phyloP scores from a whole-genome alignment of 2,329 filamentous ascomycete genomes.

The Cordyceps militaris region DNA sequence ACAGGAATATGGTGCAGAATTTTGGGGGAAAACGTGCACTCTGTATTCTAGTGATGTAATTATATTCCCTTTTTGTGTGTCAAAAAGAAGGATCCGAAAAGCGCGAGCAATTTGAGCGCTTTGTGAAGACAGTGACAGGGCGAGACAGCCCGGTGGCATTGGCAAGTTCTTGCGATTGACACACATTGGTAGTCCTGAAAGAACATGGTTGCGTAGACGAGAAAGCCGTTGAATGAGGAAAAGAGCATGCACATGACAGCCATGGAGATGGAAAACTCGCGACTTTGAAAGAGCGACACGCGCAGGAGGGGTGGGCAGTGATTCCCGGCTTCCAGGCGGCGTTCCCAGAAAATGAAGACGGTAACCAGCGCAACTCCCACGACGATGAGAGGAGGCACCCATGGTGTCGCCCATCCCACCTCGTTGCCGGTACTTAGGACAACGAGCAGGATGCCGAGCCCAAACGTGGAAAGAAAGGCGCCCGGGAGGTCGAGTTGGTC shows the following conservation, averaged over 20 bases:
- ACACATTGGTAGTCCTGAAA: slow-evolving; percentile 55
- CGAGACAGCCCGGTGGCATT: too few species aligned
- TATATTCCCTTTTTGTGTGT: too few species aligned
- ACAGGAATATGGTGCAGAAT: too few species aligned
- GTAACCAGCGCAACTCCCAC: slow-evolving; percentile 43
- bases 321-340: slow-evolving; percentile 13
- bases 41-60: too few species aligned
- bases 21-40: too few species aligned
- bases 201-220: slow-evolving; percentile 58
- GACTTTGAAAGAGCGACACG: slow-evolving; percentile 48
- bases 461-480: slow-evolving; percentile 48
- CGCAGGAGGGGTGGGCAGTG: slow-evolving; percentile 37
- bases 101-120: too few species aligned
- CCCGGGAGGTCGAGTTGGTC: slow-evolving; percentile 47
- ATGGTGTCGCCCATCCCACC: slow-evolving; percentile 52
- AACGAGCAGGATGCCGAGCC: slow-evolving; percentile 51
- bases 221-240: slow-evolving; percentile 53
- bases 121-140: too few species aligned
- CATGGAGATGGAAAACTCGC: slow-evolving; percentile 49
- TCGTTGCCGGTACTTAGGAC: slow-evolving; percentile 57
- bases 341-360: slow-evolving; percentile 49
- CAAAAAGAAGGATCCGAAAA: too few species aligned
- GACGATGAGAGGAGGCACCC: slow-evolving; percentile 48
- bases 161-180: too few species aligned
- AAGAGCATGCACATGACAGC: slow-evolving; percentile 57